A percentile compares a stretch with the other conserved stretches of the same genome.
Evolutionary conservation across 306 rosid species (phyloP).

Genomic region (Parietaria judaica): DNA sequence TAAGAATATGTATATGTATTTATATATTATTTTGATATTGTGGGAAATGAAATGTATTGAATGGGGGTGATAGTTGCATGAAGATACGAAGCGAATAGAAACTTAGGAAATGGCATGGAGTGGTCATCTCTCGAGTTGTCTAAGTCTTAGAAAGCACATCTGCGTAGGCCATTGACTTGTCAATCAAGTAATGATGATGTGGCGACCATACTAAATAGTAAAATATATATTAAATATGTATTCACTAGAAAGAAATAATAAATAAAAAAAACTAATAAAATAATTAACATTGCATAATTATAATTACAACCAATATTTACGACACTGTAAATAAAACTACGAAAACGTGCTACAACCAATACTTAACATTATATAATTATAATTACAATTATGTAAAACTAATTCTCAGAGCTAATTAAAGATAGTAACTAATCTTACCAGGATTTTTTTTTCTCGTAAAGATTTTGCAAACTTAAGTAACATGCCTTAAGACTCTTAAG

Average conservation of each 20-base stretch:
- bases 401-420: too few species aligned
- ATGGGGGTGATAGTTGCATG: background rate
- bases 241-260: background rate
- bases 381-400: too few species aligned
- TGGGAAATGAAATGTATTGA: too few species aligned
- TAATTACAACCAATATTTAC: background rate
- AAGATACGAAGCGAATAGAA: background rate
- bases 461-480: too few species aligned
- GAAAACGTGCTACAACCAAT: background rate
- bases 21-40: too few species aligned
- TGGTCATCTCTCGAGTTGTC: conserved; percentile 2
- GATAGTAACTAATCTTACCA: too few species aligned
- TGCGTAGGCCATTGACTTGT: background rate
- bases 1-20: too few species aligned
- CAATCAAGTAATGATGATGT: conserved; percentile 2
- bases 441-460: too few species aligned
- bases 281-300: too few species aligned
- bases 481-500: too few species aligned
- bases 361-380: too few species aligned
- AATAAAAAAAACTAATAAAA: background rate
- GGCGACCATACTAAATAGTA: background rate
- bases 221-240: too few species aligned
- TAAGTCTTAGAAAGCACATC: background rate
- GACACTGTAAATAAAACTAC: background rate
- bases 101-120: background rate